These are phyloP conservation scores for Avena atlantica DNA, from an alignment of 176 grass and related monocot species.

Conservation along the genomic window DNA sequence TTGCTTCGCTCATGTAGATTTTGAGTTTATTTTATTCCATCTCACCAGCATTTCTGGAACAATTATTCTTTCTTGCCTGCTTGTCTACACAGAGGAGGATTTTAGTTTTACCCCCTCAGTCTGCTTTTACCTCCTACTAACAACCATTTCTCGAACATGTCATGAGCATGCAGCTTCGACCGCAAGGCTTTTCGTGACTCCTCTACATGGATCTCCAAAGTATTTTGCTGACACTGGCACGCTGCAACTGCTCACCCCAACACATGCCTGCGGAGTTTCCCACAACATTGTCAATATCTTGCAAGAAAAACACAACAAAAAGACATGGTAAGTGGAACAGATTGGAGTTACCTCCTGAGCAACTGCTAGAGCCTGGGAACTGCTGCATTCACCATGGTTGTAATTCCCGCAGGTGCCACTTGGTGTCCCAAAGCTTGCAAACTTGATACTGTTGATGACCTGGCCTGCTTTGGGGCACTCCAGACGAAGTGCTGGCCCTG, in stretches of 20 bases:
- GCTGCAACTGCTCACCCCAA: constrained; percentile 74
- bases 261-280: constrained; percentile 64
- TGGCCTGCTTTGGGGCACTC: constrained; percentile 72
- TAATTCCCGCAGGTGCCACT: constrained; percentile 80
- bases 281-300: constrained; percentile 28
- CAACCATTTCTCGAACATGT: constrained; percentile 39
- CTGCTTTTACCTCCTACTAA: constrained; percentile 43
- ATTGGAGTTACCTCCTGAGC: constrained; percentile 77
- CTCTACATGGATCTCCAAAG: constrained; percentile 88
- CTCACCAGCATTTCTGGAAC: constrained; percentile 42
- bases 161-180: constrained; percentile 94
- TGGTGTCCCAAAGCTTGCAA: constrained; percentile 95
- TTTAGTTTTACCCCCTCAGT: constrained; percentile 47
- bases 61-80: constrained; percentile 50
- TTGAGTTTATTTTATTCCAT: constrained; percentile 46
- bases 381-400: constrained; percentile 79
- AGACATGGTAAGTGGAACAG: constrained; percentile 29
- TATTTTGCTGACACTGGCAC: constrained; percentile 67
- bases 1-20: constrained; percentile 20
- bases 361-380: constrained; percentile 64
- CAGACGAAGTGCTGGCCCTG: constrained; percentile 63
- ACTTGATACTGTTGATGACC: constrained; percentile 80
- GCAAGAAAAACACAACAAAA: constrained; percentile 14
- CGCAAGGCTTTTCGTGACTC: constrained; percentile 78
- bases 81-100: constrained; percentile 52